These are phyloP conservation scores for Podaxis sp. DNA, from an alignment of 768 basidiomycete genomes.

Conservation along the genomic window DNA sequence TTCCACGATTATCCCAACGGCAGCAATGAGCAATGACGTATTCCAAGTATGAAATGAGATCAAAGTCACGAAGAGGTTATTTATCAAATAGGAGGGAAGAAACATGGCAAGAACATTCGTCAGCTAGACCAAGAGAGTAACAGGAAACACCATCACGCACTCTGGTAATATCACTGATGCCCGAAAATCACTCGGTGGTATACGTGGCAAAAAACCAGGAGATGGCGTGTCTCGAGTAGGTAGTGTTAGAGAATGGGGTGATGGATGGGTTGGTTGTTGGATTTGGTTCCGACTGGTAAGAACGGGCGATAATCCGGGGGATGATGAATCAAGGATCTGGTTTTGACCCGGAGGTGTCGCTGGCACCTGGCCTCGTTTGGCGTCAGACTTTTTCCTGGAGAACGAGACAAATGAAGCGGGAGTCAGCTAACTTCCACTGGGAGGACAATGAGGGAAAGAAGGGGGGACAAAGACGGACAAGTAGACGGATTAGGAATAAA, in stretches of 20 bases:
- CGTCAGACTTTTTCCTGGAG: constrained; percentile 75
- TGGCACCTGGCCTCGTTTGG: constrained; percentile 43
- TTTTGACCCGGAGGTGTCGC: constrained; percentile 23
- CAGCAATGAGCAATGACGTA: constrained; percentile 11
- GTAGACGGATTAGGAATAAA: constrained; percentile 13
- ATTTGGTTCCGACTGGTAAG: neutral
- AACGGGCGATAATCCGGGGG: neutral
- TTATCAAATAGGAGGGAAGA: constrained; percentile 1
- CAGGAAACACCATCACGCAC: constrained; percentile 46
- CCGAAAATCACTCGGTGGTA: constrained; percentile 78
- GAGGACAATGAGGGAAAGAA: constrained; percentile 14
- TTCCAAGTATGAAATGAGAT: constrained; percentile 12
- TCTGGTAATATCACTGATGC: constrained; percentile 83
- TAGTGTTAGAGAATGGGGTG: constrained; percentile 7
- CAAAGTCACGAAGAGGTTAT: neutral
- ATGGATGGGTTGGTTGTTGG: neutral
- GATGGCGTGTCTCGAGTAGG: neutral
- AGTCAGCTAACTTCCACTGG: neutral
- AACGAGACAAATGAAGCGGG: neutral
- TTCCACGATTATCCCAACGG: constrained; percentile 6
- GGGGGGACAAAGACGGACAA: constrained; percentile 20
- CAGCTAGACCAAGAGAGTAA: neutral
- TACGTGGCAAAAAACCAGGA: constrained; percentile 35
- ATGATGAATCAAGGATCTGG: constrained; percentile 17
- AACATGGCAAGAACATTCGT: neutral